Conservation (phyloP, 164 flowering plant species). For the Amborella trichopoda region DNA sequence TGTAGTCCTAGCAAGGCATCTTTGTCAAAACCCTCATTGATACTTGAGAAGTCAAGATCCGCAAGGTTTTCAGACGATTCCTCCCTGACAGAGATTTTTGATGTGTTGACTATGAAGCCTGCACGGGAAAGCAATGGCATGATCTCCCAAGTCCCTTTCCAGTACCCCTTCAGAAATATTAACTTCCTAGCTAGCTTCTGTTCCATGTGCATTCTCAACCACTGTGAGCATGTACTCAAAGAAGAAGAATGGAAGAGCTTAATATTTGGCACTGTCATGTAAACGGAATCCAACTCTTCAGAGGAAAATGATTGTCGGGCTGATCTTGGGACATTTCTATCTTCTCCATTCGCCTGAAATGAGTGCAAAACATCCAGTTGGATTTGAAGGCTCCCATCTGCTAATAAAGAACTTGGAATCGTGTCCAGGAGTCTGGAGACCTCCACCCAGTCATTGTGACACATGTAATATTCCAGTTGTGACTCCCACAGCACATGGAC, state of each 20-base stretch:
- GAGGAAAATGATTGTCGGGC: constrained; percentile 33
- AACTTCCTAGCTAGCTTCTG: constrained; percentile 65
- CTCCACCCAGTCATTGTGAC: constrained; percentile 78
- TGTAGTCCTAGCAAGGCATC: constrained; percentile 45
- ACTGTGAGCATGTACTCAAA: constrained; percentile 39
- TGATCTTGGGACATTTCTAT: constrained; percentile 21
- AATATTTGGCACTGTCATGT: constrained; percentile 45
- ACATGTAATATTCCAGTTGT: constrained; percentile 69
- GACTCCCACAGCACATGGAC: constrained; percentile 81
- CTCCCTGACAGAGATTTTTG: constrained; percentile 11
- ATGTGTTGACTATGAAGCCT: constrained; percentile 35
- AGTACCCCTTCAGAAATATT: constrained; percentile 64
- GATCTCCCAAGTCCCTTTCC: constrained; percentile 65
- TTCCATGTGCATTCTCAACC: constrained; percentile 65
- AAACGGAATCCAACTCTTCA: constrained; percentile 58
- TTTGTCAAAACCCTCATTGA: constrained; percentile 13
- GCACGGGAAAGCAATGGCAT: constrained; percentile 60
- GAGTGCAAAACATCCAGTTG: constrained; percentile 39
- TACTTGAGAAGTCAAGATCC: constrained; percentile 14
- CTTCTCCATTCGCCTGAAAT: constrained; percentile 18
- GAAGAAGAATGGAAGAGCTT: constrained; percentile 38
- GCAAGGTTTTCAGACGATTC: constrained; percentile 17
- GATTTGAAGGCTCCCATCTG: constrained; percentile 53
- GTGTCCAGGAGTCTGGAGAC: constrained; percentile 53
- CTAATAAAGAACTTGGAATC: constrained; percentile 49